A percentile compares a stretch with the other conserved stretches of the same genome.
These are phyloP conservation scores for Ceriops zippeliana DNA, from an alignment of 345 rosid species.

Conservation along the genomic window DNA sequence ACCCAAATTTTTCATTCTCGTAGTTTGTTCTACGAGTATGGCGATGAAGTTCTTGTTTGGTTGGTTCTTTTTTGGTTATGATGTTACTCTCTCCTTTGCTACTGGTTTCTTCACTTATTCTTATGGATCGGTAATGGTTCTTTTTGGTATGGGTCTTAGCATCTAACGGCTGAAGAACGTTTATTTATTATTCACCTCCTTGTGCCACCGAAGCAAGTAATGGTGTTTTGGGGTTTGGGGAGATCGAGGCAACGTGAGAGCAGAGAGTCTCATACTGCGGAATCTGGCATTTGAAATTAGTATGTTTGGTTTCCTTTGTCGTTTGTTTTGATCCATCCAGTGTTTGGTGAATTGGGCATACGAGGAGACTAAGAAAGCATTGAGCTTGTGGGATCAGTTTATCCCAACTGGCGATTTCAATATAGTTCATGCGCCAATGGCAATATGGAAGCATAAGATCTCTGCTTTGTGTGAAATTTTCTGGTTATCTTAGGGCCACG, in stretches of 20 bases:
- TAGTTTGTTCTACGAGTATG: conserved; percentile 2
- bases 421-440: too few relatives aligned
- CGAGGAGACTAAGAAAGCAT: too few relatives aligned
- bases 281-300: not conserved
- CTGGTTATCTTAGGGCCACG: too few relatives aligned
- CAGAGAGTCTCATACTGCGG: not conserved
- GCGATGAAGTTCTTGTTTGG: not conserved
- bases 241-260: not conserved
- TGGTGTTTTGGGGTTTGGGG: not conserved
- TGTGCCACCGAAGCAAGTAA: not conserved
- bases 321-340: not conserved
- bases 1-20: conserved; percentile 7
- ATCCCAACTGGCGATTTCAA: too few relatives aligned
- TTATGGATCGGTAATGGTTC: not conserved
- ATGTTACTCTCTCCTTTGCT: not conserved
- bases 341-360: not conserved
- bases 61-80: not conserved
- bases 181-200: not conserved
- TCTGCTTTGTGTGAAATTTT: too few relatives aligned
- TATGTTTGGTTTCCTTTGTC: not conserved
- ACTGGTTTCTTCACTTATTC: not conserved
- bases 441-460: too few relatives aligned
- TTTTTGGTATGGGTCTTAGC: not conserved
- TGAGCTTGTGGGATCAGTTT: too few relatives aligned
- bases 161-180: not conserved